Evolutionary conservation across 176 grass and related monocot species (phyloP).

Genomic region (Saccharum officinarum): DNA sequence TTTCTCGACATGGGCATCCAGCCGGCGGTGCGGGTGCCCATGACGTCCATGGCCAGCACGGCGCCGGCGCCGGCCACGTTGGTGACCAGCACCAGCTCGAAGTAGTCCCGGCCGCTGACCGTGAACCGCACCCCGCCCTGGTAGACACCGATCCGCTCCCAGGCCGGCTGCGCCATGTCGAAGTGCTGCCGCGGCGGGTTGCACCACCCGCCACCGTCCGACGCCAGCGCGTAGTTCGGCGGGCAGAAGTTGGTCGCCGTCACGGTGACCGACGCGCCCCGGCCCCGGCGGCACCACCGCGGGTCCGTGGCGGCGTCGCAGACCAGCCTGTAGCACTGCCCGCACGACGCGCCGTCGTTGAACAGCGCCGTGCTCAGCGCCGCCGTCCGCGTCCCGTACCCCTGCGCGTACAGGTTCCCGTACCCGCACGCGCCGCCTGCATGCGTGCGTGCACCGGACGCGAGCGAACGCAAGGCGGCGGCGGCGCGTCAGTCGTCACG

Average conservation of each 20-base stretch:
- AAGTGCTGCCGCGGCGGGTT: conserved; percentile 54
- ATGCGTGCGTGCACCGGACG: not conserved
- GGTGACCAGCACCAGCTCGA: conserved; percentile 36
- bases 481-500: not conserved
- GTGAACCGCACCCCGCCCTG: conserved; percentile 40
- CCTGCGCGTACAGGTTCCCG: conserved; percentile 22
- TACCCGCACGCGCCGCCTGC: conserved; percentile 30
- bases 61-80: conserved; percentile 38
- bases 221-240: conserved; percentile 16
- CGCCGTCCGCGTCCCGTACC: conserved; percentile 21
- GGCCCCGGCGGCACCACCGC: not conserved
- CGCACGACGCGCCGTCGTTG: conserved; percentile 30
- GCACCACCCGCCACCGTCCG: conserved; percentile 40
- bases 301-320: not conserved
- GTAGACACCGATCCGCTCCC: conserved; percentile 47
- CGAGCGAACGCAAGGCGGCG: too few species aligned
- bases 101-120: conserved; percentile 28
- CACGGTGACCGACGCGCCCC: conserved; percentile 8
- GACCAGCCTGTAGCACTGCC: not conserved
- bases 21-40: not conserved
- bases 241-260: conserved; percentile 59
- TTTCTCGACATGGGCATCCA: conserved; percentile 65
- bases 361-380: conserved; percentile 25
- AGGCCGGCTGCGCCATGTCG: conserved; percentile 77
- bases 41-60: conserved; percentile 21